Percentiles rank a stretch among this genome's conserved stretches.
These are phyloP conservation scores for Pythium pyrilobum DNA, from an alignment of 352 stramenopile species.

Conservation along the genomic window DNA sequence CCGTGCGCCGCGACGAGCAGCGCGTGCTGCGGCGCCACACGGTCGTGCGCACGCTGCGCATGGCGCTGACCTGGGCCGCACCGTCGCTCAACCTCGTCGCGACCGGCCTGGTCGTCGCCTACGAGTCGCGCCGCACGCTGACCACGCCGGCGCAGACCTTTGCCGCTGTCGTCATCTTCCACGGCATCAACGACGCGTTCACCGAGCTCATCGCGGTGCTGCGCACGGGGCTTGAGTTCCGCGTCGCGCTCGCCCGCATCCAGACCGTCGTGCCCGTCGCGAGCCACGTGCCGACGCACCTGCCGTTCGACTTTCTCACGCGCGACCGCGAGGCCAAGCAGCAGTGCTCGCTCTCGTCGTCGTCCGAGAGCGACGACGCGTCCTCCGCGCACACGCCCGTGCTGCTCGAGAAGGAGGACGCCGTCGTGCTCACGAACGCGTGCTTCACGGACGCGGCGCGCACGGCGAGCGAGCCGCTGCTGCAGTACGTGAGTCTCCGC, in stretches of 20 bases:
- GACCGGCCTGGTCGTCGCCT: constrained; percentile 25
- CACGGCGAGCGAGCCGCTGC: constrained; percentile 17
- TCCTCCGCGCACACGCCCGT: too few relatives aligned
- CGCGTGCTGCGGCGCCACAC: constrained; percentile 18
- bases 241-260: constrained; percentile 29
- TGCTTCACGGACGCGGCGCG: constrained; percentile 32
- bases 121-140: constrained; percentile 19
- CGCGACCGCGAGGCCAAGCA: constrained; percentile 1
- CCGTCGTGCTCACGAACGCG: constrained; percentile 34
- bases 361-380: neutral
- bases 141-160: constrained; percentile 31
- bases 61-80: constrained; percentile 32
- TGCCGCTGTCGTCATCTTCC: constrained; percentile 29
- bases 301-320: constrained; percentile 13
- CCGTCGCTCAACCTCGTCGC: constrained; percentile 31
- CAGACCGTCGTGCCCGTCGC: constrained; percentile 13
- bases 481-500: constrained; percentile 45
- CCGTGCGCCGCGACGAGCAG: constrained; percentile 32
- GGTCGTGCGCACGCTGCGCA: constrained; percentile 24
- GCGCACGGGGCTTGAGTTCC: constrained; percentile 19
- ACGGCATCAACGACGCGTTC: constrained; percentile 35
- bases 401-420: too few relatives aligned
- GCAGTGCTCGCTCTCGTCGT: neutral
- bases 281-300: neutral
- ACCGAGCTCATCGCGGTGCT: constrained; percentile 12